Base-by-base conservation (phyloP, 805 yeast species). In the Komagataella phaffii region DNA sequence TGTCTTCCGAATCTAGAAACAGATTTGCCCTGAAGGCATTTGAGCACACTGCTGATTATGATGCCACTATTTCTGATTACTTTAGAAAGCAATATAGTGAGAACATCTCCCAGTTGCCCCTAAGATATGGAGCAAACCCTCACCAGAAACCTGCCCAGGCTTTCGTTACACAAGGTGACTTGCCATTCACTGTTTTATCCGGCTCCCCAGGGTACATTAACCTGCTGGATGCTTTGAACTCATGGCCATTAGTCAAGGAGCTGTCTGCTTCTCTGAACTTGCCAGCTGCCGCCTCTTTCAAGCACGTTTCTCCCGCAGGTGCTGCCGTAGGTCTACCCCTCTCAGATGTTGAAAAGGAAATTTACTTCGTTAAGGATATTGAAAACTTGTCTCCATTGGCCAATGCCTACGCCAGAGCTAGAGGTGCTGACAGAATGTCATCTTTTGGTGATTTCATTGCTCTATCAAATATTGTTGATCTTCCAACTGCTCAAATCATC, bases 341-440 rank as follows among this genome's bases (percentile, higher is more conserved):
- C 61, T 65, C 85, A 48, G 99, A 90, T 50, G 74, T 82, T 56
- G 99, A 93, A 76, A 90, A 89, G 79, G 86, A 91, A 71, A 80
- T 91, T 57, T 93, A 93, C 77, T 93, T 93, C 67, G 99, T 93
- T 57, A 82, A 81, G 59, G 96, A 88, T 68, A 88, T 91, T 63
- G 96, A 88, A 70, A 88, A 90, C 76, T 75, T 93, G 67, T 88
- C 97, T 10, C 98, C 99, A 52, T 77, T 93, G 65, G 99, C 99
- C 57, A 85, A 86, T 65, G 99, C 99, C 53, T 93, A 93, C 64
- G 99, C 99, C 44, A 87, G 98, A 74, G 99, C 99, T 53, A 87
- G 99, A 72, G 99, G 99, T 70, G 99, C 99, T 59, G 99, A 93
- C 73, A 85, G 99, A 79, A 93, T 93, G 99, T 90, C 97, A 5